Base-by-base conservation (phyloP, 1,139 yeast genomes). In the Kodamaea arcana region DNA sequence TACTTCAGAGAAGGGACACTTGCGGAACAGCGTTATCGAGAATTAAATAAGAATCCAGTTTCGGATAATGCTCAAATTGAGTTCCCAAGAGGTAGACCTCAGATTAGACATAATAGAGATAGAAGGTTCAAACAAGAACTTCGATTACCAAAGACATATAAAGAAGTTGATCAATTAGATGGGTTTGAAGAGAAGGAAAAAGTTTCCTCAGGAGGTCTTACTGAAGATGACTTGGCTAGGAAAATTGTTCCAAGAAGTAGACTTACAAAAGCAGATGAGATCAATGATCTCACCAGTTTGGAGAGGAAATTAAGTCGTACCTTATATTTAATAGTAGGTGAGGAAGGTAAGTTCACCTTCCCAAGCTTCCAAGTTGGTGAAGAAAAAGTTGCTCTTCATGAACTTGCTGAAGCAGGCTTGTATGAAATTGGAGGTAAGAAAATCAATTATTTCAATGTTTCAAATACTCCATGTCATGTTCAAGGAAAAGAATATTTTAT, bases 1-100 rank as follows among this genome's bases (percentile, higher is more conserved):
- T 94, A 88, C 66, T 92, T 83, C 66, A 85, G 84, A 56, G 83
- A 77, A 49, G 97, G 97, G 43, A 83, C 97, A 1, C 68, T 92
- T 44, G 78, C 95, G 8, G 96, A 88, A 56, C 85, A 88, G 56
- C 78, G 78, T 51, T 92, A 80, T 61, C 65, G 80, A 36, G 78
- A 80, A 48, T 80, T 83, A 31, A 95, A 90, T 55, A 72, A 71
- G 41, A 81, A 82, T 36, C 95, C 96, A 8, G 75, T 80, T 3
- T 73, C 79, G 35, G 75, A 78, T 47, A 80, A 80, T 45, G 83
- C 87, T 18, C 84, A 80, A 45, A 80, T 85, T 29, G 83, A 81
- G 67, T 88, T 75, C 57, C 83, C 92, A 12, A 72, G 76, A 41
- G 97, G 97, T 44, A 69, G 77, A 34, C 97, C 97, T 4, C 95